These are phyloP conservation scores for Schizochytrium sp. DNA, from an alignment of 108 stramenopile species.

Conservation along the genomic window DNA sequence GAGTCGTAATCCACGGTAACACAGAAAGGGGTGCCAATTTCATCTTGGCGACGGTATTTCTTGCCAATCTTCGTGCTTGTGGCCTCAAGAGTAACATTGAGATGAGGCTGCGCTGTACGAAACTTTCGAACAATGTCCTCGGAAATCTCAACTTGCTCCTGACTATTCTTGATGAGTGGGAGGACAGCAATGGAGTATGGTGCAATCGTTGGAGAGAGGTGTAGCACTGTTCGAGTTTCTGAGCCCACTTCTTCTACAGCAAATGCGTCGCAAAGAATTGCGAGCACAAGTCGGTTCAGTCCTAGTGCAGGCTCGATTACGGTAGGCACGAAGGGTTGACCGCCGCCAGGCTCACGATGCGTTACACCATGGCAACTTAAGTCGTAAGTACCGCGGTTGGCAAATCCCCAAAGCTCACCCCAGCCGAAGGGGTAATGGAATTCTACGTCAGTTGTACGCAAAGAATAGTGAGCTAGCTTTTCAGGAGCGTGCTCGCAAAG, in stretches of 20 bases:
- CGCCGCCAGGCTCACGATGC: slow-evolving; percentile 58
- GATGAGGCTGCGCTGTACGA: slow-evolving; percentile 68
- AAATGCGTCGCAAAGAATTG: slow-evolving; percentile 92
- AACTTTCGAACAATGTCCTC: slow-evolving; percentile 81
- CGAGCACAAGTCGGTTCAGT: slow-evolving; percentile 93
- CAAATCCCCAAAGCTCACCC: slow-evolving; percentile 96
- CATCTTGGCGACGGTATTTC: slow-evolving; percentile 90
- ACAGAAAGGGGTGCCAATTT: slow-evolving; percentile 95
- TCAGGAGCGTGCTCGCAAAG: slow-evolving; percentile 90
- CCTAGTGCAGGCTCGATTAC: slow-evolving; percentile 97
- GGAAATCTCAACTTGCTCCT: slow-evolving; percentile 83
- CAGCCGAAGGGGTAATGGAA: slow-evolving; percentile 95
- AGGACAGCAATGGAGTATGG: slow-evolving; percentile 93
- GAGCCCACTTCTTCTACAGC: slow-evolving; percentile 89
- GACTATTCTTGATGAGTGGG: slow-evolving; percentile 96
- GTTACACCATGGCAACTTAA: slow-evolving; percentile 89
- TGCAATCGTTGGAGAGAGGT: slow-evolving; percentile 89
- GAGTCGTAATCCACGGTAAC: slow-evolving; percentile 97
- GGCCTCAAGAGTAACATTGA: slow-evolving; percentile 89
- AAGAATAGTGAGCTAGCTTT: slow-evolving; percentile 94
- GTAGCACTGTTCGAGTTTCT: slow-evolving; percentile 72
- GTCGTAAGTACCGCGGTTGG: slow-evolving; percentile 94
- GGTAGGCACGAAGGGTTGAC: slow-evolving; percentile 86
- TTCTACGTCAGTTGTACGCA: slow-evolving; percentile 95
- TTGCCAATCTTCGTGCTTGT: slow-evolving; percentile 91